Conservation (phyloP, 1,284 basidiomycete species). For the Tylopilus orsonianus region DNA sequence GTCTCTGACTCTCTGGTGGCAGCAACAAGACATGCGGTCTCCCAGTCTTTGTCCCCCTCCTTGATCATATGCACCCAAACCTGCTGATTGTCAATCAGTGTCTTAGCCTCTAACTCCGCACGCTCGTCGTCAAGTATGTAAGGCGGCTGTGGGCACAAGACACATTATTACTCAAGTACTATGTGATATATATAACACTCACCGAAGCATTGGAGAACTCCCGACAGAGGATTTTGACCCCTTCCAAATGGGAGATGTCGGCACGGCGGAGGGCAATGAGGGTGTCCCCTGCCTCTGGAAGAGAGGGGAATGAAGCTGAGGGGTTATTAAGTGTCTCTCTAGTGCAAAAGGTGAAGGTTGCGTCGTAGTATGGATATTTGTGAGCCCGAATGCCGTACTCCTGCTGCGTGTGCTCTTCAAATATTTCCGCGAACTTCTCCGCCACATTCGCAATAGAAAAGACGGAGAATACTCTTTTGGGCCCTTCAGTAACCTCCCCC, state of each 20-base stretch:
- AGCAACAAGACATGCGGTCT: constrained; percentile 65
- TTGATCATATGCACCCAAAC: constrained; percentile 62
- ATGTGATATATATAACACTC: constrained; percentile 25
- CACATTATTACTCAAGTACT: constrained; percentile 5
- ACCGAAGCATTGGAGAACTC: constrained; percentile 60
- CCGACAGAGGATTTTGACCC: constrained; percentile 49
- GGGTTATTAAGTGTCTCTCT: constrained; percentile 38
- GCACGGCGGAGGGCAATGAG: constrained; percentile 45
- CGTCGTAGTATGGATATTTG: constrained; percentile 58
- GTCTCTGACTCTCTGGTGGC: constrained; percentile 41
- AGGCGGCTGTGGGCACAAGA: constrained; percentile 41
- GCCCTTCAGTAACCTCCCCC: constrained; percentile 20
- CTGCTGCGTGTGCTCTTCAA: constrained; percentile 46
- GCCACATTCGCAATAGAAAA: constrained; percentile 58
- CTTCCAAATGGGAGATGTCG: constrained; percentile 39
- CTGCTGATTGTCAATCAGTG: constrained; percentile 46
- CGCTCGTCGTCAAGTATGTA: constrained; percentile 45
- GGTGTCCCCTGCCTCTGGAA: constrained; percentile 21
- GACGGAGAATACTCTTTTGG: constrained; percentile 60
- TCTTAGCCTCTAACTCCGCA: constrained; percentile 51
- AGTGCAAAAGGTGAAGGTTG: constrained; percentile 58
- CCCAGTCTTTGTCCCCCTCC: constrained; percentile 23
- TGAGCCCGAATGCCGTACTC: constrained; percentile 29
- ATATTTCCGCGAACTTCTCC: constrained; percentile 45
- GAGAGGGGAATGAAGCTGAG: constrained; percentile 23